Conservation (phyloP, 805 yeast genomes). For the Ogataea neopini region DNA sequence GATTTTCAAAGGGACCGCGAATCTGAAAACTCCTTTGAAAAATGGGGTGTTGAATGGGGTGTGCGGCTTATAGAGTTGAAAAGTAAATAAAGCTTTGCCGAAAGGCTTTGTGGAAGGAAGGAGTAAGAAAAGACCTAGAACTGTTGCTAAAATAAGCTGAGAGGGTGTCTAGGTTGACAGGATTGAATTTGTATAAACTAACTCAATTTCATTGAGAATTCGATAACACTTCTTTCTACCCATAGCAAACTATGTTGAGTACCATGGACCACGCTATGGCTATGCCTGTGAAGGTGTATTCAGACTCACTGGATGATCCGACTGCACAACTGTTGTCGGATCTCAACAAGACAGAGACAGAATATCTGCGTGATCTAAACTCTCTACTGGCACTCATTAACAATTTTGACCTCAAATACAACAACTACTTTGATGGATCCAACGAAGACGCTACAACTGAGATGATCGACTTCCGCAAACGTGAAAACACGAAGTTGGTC, state of each 20-base stretch:
- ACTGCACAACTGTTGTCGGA: neutral
- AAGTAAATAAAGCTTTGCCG: conserved; percentile 1
- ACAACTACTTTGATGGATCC: conserved; percentile 33
- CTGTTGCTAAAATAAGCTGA: conserved; percentile 5
- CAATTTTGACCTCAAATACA: conserved; percentile 30
- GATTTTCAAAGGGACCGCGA: neutral
- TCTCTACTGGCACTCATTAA: conserved; percentile 23
- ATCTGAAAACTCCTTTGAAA: conserved; percentile 1
- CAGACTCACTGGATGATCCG: conserved; percentile 1
- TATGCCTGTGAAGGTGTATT: neutral
- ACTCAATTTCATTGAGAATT: neutral
- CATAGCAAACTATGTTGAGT: neutral
- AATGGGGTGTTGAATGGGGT: neutral
- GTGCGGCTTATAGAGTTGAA: conserved; percentile 3
- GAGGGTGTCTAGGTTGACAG: neutral
- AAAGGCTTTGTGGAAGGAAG: neutral
- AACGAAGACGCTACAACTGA: conserved; percentile 28
- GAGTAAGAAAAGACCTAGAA: neutral
- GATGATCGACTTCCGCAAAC: conserved; percentile 20
- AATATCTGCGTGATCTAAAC: conserved; percentile 24
- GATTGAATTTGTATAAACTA: neutral
- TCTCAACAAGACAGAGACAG: conserved; percentile 15
- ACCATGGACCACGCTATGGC: neutral
- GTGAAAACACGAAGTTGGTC: conserved; percentile 22
- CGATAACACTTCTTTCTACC: neutral